Percentiles rank a stretch among this genome's conserved stretches.
Evolutionary conservation across 2,329 filamentous ascomycete genomes (phyloP).

Genomic region (Stagonosporopsis vannaccii): DNA sequence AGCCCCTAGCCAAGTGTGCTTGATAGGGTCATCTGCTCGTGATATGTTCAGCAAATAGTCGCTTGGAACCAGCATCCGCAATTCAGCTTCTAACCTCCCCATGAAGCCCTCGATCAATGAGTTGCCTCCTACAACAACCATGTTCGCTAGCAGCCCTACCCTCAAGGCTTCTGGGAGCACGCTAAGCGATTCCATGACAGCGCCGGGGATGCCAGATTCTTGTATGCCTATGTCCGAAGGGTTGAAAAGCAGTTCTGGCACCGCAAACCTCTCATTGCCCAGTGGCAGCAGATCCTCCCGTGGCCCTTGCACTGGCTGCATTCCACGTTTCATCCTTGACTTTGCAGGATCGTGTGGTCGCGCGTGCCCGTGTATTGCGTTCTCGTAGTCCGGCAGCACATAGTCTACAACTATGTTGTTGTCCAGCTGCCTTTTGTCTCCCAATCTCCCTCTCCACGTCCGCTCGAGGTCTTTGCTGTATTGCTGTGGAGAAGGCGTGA

Average conservation of each 20-base stretch:
- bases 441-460: conserved; percentile 74
- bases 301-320: conserved; percentile 57
- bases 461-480: conserved; percentile 81
- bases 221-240: conserved; percentile 85
- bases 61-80: conserved; percentile 62
- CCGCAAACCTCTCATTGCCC: conserved; percentile 88
- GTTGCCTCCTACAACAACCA: conserved; percentile 89
- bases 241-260: conserved; percentile 89
- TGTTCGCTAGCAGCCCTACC: conserved; percentile 83
- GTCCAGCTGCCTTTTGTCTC: conserved; percentile 62
- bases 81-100: conserved; percentile 75
- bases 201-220: conserved; percentile 81
- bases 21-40: conserved; percentile 77
- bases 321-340: conserved; percentile 58
- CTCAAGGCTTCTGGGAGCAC: conserved; percentile 81
- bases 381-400: conserved; percentile 82
- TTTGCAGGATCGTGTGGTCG: conserved; percentile 78
- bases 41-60: conserved; percentile 41
- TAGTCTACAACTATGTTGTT: conserved; percentile 81
- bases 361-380: conserved; percentile 70
- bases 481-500: conserved; percentile 66
- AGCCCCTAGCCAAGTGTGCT: conserved; percentile 86
- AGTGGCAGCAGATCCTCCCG: conserved; percentile 83
- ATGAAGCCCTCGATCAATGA: conserved; percentile 81
- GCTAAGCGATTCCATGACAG: conserved; percentile 80